Evolutionary conservation across 768 basidiomycete genomes (phyloP).

Genomic region (Dioszegia hungarica): DNA sequence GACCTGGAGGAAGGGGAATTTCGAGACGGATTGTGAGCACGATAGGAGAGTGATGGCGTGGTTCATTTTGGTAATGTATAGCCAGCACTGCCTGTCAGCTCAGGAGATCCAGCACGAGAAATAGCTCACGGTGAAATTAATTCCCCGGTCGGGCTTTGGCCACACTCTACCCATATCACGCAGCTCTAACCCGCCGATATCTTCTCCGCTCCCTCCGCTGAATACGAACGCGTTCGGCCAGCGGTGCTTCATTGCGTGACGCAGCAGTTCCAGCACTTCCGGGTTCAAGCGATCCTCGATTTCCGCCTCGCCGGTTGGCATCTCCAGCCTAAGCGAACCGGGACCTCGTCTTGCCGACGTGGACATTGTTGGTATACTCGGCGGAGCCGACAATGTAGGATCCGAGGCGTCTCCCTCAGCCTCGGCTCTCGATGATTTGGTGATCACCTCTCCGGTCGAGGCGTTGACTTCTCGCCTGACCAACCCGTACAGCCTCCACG

Average conservation of each 20-base stretch:
- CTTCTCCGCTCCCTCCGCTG: slow-evolving; percentile 12
- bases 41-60: slow-evolving; percentile 40
- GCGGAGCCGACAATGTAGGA: neutral
- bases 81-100: slow-evolving; percentile 34
- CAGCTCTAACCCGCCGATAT: slow-evolving; percentile 30
- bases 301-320: neutral
- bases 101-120: neutral
- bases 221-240: slow-evolving; percentile 43
- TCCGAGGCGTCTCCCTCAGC: no score
- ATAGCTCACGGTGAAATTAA: slow-evolving; percentile 42
- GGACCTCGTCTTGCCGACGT: neutral
- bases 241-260: slow-evolving; percentile 36
- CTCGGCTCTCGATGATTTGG: neutral
- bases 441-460: neutral
- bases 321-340: neutral
- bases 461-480: neutral
- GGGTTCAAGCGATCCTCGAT: slow-evolving; percentile 21
- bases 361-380: neutral
- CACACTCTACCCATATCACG: slow-evolving; percentile 35
- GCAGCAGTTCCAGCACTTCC: slow-evolving; percentile 43
- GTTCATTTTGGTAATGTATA: slow-evolving; percentile 43
- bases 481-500: slow-evolving; percentile 36
- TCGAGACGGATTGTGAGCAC: slow-evolving; percentile 27
- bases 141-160: slow-evolving; percentile 36
- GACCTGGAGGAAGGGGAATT: slow-evolving; percentile 34